These are phyloP conservation scores for Nakazawaea molendinolei DNA, from an alignment of 805 yeast genomes.

Conservation along the genomic window DNA sequence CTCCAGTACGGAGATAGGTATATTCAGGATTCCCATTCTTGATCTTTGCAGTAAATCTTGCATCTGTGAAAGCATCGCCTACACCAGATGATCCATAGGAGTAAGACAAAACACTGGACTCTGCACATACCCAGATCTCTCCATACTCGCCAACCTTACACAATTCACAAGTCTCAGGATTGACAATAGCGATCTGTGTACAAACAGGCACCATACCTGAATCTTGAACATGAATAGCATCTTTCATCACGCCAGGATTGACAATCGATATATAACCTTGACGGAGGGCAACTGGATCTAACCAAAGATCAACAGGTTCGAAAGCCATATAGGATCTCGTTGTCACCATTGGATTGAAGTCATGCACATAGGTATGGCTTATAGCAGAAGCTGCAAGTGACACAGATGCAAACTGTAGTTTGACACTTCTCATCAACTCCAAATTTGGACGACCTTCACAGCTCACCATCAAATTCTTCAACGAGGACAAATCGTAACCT, in stretches of 20 bases:
- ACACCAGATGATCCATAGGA: constrained; percentile 33
- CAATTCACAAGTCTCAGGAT: constrained; percentile 78
- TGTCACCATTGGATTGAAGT: constrained; percentile 75
- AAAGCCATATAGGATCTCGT: constrained; percentile 83
- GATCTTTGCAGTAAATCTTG: constrained; percentile 59
- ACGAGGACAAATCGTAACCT: constrained; percentile 51
- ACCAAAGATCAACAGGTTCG: constrained; percentile 80
- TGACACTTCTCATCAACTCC: constrained; percentile 47
- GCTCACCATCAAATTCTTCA: constrained; percentile 81
- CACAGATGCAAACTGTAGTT: constrained; percentile 56
- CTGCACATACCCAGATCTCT: constrained; percentile 94
- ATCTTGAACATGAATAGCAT: constrained; percentile 77
- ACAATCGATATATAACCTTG: constrained; percentile 81
- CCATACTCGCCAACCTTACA: constrained; percentile 92
- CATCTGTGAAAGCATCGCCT: constrained; percentile 41
- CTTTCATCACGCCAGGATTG: constrained; percentile 61
- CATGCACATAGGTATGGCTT: constrained; percentile 72
- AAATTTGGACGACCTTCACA: constrained; percentile 70
- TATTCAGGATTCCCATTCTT: constrained; percentile 56
- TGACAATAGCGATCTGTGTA: constrained; percentile 89
- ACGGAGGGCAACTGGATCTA: constrained; percentile 84
- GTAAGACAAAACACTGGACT: constrained; percentile 65
- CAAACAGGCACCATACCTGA: constrained; percentile 95
- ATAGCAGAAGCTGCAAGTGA: constrained; percentile 63
- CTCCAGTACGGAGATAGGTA: constrained; percentile 83